A percentile compares a stretch with the other conserved stretches of the same genome.
Evolutionary conservation across 2,329 filamentous ascomycete species (phyloP).

Genomic region (Alternaria angustiovoidea): DNA sequence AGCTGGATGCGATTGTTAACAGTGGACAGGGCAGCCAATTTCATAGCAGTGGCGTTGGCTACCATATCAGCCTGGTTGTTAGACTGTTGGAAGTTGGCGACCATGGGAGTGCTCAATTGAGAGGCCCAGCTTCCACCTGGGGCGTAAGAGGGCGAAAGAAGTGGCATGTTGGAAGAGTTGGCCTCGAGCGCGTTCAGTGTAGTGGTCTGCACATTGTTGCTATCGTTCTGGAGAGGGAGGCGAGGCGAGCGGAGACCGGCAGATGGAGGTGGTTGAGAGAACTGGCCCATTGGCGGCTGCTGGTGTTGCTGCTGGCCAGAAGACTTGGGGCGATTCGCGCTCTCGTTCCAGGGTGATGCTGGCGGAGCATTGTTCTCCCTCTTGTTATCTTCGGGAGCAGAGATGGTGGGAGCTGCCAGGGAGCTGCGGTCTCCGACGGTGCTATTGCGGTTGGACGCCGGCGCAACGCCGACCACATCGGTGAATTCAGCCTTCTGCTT

Average conservation of each 20-base stretch:
- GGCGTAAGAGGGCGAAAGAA: slow-evolving; percentile 80
- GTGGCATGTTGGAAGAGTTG: slow-evolving; percentile 73
- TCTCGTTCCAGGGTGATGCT: slow-evolving; percentile 81
- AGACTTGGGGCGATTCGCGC: slow-evolving; percentile 73
- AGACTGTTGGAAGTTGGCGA: slow-evolving; percentile 75
- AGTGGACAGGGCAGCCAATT: slow-evolving; percentile 92
- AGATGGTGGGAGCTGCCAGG: slow-evolving; percentile 77
- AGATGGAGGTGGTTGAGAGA: slow-evolving; percentile 77
- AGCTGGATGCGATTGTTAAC: slow-evolving; percentile 98
- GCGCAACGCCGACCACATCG: slow-evolving; percentile 89
- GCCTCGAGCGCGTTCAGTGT: slow-evolving; percentile 78
- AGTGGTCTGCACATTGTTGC: slow-evolving; percentile 79
- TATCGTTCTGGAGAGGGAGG: slow-evolving; percentile 70
- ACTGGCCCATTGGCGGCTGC: slow-evolving; percentile 84
- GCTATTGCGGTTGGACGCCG: slow-evolving; percentile 93
- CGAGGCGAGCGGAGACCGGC: slow-evolving; percentile 83
- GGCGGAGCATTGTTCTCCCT: slow-evolving; percentile 67
- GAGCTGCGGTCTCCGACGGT: slow-evolving; percentile 78
- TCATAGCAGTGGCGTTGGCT: slow-evolving; percentile 98
- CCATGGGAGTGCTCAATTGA: slow-evolving; percentile 98
- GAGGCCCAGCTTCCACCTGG: slow-evolving; percentile 96
- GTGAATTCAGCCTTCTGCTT: slow-evolving; percentile 98
- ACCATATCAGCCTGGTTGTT: slow-evolving; percentile 93
- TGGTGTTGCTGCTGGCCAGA: slow-evolving; percentile 68
- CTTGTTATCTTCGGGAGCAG: slow-evolving; percentile 71